A percentile compares a stretch with the other conserved stretches of the same genome.
These are phyloP conservation scores for Geosmithia flava DNA, from an alignment of 2,329 filamentous ascomycete genomes.

Conservation along the genomic window DNA sequence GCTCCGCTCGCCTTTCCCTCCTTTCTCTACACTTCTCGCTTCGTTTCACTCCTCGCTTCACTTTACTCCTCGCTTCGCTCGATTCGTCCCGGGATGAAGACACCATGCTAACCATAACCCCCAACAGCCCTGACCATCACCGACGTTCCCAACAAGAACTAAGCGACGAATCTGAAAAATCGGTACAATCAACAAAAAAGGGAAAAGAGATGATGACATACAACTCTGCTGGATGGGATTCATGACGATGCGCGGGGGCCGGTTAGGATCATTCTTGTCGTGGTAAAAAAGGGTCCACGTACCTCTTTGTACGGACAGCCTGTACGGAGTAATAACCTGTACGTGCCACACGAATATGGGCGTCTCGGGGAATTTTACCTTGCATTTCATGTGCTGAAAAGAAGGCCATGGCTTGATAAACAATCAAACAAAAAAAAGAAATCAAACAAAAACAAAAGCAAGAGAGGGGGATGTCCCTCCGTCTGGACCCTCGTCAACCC, in stretches of 20 bases:
- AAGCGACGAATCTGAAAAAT: conserved; percentile 7
- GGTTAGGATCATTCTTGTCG: conserved; percentile 5
- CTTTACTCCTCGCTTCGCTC: not conserved
- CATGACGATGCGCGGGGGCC: conserved; percentile 5
- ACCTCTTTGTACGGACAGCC: too few species aligned
- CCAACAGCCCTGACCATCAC: conserved; percentile 35
- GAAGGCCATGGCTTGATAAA: conserved; percentile 4
- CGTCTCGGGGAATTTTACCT: conserved; percentile 38
- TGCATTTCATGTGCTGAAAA: conserved; percentile 24
- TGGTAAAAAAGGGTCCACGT: conserved; percentile 19
- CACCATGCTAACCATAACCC: not conserved
- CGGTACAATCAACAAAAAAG: conserved; percentile 9
- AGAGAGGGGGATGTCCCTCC: too few species aligned
- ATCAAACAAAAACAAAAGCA: not conserved
- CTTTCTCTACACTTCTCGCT: too few species aligned
- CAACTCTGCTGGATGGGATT: not conserved
- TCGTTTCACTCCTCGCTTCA: too few species aligned
- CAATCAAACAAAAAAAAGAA: conserved; percentile 8
- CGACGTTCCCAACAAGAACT: conserved; percentile 43
- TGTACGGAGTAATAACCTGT: too few species aligned
- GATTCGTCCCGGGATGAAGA: not conserved
- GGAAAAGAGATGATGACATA: conserved; percentile 6
- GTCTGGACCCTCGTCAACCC: too few species aligned
- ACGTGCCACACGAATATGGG: conserved; percentile 24
- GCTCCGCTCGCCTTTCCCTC: conserved; percentile 1